Conservation (phyloP, 495 filamentous ascomycete species). For the Penicillium alfredii region DNA sequence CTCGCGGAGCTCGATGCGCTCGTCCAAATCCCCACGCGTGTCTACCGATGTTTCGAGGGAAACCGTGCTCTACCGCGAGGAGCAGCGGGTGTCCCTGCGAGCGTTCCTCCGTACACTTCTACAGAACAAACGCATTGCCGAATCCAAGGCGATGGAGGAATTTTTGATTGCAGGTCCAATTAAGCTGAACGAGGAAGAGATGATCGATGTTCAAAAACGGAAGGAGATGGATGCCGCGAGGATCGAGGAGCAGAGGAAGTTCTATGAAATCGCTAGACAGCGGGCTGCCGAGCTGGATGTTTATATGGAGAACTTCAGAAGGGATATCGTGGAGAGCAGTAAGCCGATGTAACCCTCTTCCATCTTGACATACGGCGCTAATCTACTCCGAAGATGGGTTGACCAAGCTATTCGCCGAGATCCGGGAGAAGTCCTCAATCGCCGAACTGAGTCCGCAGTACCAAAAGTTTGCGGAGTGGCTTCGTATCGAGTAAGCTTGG, state of each 20-base stretch:
- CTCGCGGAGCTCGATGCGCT: slow-evolving; percentile 35
- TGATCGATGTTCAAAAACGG: slow-evolving; percentile 67
- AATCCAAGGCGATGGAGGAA: slow-evolving; percentile 71
- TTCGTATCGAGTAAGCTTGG: slow-evolving; percentile 71
- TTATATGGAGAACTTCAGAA: slow-evolving; percentile 86
- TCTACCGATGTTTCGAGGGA: slow-evolving; percentile 42
- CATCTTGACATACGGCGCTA: background rate
- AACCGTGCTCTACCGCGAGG: slow-evolving; percentile 74
- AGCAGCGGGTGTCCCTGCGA: slow-evolving; percentile 83
- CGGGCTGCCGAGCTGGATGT: slow-evolving; percentile 89
- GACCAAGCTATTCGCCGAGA: slow-evolving; percentile 88
- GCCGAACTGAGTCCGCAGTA: slow-evolving; percentile 88
- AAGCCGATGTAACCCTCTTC: slow-evolving; percentile 26
- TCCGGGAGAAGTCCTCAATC: slow-evolving; percentile 78
- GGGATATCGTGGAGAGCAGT: slow-evolving; percentile 74
- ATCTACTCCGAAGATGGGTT: slow-evolving; percentile 59
- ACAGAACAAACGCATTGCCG: slow-evolving; percentile 75
- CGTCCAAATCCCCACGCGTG: slow-evolving; percentile 41
- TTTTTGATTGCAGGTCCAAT: slow-evolving; percentile 71
- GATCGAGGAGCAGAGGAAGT: slow-evolving; percentile 83
- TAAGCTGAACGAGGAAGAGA: slow-evolving; percentile 71
- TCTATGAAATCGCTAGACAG: slow-evolving; percentile 90
- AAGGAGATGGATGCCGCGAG: slow-evolving; percentile 82
- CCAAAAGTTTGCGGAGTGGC: slow-evolving; percentile 97
- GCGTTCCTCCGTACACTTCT: slow-evolving; percentile 82